Conservation (phyloP, 768 basidiomycete species). For the Russula sp. region DNA sequence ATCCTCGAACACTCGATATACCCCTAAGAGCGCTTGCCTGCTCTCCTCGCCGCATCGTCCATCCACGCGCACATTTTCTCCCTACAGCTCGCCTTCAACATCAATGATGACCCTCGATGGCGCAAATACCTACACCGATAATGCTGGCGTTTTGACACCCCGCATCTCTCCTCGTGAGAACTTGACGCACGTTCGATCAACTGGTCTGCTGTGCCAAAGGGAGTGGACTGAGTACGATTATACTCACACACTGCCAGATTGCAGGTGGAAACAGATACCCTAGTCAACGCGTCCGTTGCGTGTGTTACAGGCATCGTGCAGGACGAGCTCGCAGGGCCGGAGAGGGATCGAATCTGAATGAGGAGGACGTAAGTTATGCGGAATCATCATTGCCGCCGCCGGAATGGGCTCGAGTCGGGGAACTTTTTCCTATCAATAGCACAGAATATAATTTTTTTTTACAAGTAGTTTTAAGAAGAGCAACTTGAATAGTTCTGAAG, state of each 20-base stretch:
- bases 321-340: background rate
- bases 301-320: slow-evolving; percentile 41
- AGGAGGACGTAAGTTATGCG: too few relatives aligned
- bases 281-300: slow-evolving; percentile 49
- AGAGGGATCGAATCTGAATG: too few relatives aligned
- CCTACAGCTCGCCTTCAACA: slow-evolving; percentile 20
- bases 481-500: too few relatives aligned
- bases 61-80: slow-evolving; percentile 37
- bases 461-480: too few relatives aligned
- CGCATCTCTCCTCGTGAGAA: too few relatives aligned
- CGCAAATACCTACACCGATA: slow-evolving; percentile 61
- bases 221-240: slow-evolving; percentile 79
- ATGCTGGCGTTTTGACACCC: slow-evolving; percentile 78
- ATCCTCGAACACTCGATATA: slow-evolving; percentile 47
- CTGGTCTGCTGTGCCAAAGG: slow-evolving; percentile 89
- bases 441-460: too few relatives aligned
- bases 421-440: too few relatives aligned
- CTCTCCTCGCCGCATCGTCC: slow-evolving; percentile 32
- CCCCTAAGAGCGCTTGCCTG: slow-evolving; percentile 38
- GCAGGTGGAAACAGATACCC: slow-evolving; percentile 52
- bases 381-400: too few relatives aligned
- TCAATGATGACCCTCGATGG: slow-evolving; percentile 16
- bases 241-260: slow-evolving; percentile 88
- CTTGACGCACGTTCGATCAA: too few relatives aligned
- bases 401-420: too few relatives aligned